Percentiles rank a stretch among this genome's conserved stretches.
Conservation (phyloP, 1,139 yeast genomes). For the Pichia sp. region DNA sequence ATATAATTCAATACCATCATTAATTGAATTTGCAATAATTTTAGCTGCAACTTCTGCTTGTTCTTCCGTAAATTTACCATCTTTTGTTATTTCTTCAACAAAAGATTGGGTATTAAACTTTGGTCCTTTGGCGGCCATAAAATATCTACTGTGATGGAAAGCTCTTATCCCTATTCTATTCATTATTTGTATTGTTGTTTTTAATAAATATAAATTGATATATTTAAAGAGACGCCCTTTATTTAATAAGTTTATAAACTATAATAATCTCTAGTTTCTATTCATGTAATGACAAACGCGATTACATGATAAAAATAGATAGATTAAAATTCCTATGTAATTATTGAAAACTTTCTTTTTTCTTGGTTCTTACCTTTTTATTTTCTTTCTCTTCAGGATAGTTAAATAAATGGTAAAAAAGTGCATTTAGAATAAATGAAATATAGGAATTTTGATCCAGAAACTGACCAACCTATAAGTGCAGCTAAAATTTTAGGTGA, state of each 20-base stretch:
- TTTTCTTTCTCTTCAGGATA: no score
- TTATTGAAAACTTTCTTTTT: no score
- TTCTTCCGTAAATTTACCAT: slow-evolving; percentile 59
- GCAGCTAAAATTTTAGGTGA: slow-evolving; percentile 14
- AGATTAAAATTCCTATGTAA: no score
- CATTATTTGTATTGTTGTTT: neutral
- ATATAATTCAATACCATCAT: slow-evolving; percentile 73
- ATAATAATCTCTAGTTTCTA: no score
- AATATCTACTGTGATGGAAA: neutral
- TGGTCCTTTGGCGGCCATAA: slow-evolving; percentile 28
- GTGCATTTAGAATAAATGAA: slow-evolving; percentile 1
- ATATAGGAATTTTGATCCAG: slow-evolving; percentile 19
- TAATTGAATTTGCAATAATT: slow-evolving; percentile 69
- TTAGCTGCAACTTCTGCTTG: slow-evolving; percentile 81
- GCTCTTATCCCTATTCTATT: slow-evolving; percentile 4
- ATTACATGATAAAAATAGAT: no score
- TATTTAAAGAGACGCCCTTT: no score
- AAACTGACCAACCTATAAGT: slow-evolving; percentile 13
- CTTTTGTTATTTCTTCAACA: slow-evolving; percentile 58
- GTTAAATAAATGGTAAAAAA: no score
- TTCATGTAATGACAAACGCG: no score
- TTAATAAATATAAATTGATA: no score
- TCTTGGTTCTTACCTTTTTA: no score
- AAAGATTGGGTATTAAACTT: slow-evolving; percentile 77
- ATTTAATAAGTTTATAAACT: no score